Evolutionary conservation across 2,329 filamentous ascomycete genomes (phyloP), one percentile per base, ranked within the genome.

Genomic region (Stenocarpella maydis): DNA sequence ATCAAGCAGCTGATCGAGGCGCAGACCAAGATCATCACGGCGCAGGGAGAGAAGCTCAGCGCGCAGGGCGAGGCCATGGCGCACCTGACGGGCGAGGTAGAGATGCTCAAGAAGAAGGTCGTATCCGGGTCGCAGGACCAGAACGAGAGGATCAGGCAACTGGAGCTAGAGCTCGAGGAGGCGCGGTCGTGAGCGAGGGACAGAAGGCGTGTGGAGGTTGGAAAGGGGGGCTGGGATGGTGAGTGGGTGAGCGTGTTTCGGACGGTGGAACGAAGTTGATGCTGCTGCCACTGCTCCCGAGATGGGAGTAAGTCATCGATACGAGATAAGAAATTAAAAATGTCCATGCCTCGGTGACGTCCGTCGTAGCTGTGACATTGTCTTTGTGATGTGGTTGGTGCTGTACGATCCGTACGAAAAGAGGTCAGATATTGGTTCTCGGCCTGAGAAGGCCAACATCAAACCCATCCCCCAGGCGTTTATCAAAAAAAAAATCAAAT

Each of bases 1-100:
- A 96, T 97, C 81, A 95, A 93, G 81, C 83, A 87, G 67, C 82
- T 96, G 74, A 84, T 98, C 41, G 89, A 93, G 78, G 86, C 88
- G 72, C 94, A 97, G 81, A 93, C 88, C 67, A 89, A 88, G 82
- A 89, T 94, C 73, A 92, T 97, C 77, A 88, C 85, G 71, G 85
- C 88, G n/a, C 92, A 97, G 80, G 90, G 86, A 26, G 86, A 90
- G 73, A 88, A 91, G 73, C 90, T 94, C 75, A 86, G 84, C 65
- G 83, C 85, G 26, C 89, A 94, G 81, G 92, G 88, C 61, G 87
- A 92, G 76, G 91, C 94, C 79, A 94, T 97, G 74, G 85, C 85
- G 61, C 84, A 85, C 34, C 82, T 97, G 58, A 88, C 92, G 3
- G 80, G 83, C 37, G 93, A 97, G 79, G 90, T 97, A 17, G 93